Evolutionary conservation across 345 rosid species (phyloP).

Genomic region (Eutrema heterophyllum): DNA sequence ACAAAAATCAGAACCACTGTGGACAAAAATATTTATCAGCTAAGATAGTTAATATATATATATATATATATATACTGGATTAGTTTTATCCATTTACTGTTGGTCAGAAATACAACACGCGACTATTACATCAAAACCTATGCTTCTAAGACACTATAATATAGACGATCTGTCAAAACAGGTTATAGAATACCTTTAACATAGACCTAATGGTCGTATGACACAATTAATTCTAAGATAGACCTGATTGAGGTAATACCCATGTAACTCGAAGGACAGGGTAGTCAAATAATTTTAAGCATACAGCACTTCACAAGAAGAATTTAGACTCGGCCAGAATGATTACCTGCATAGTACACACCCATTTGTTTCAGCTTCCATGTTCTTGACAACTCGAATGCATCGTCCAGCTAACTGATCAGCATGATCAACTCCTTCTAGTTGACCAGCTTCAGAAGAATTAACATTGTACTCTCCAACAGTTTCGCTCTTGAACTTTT

Average conservation of each 20-base stretch:
- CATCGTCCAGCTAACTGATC: slow-evolving; percentile 80
- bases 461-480: slow-evolving; percentile 56
- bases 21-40: background rate
- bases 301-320: slow-evolving; percentile 1
- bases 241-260: slow-evolving; percentile 2
- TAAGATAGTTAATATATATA: slow-evolving; percentile 1
- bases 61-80: slow-evolving; percentile 6
- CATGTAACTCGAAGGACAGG: background rate
- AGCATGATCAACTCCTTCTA: slow-evolving; percentile 71
- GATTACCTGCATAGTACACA: slow-evolving; percentile 87
- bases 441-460: slow-evolving; percentile 81
- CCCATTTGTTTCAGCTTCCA: slow-evolving; percentile 76
- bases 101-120: slow-evolving; percentile 3
- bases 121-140: background rate
- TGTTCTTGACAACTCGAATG: slow-evolving; percentile 78
- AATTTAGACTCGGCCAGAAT: slow-evolving; percentile 6
- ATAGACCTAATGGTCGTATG: background rate
- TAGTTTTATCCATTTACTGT: background rate
- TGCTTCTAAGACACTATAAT: background rate
- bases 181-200: background rate
- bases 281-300: background rate
- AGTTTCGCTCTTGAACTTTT: slow-evolving; percentile 56
- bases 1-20: slow-evolving; percentile 82
- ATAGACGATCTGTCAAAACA: background rate
- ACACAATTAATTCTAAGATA: background rate